Evolutionary conservation across 2,329 filamentous ascomycete species (phyloP), one percentile per base, ranked within the genome.

Genomic region (Penicillium verrucosum): DNA sequence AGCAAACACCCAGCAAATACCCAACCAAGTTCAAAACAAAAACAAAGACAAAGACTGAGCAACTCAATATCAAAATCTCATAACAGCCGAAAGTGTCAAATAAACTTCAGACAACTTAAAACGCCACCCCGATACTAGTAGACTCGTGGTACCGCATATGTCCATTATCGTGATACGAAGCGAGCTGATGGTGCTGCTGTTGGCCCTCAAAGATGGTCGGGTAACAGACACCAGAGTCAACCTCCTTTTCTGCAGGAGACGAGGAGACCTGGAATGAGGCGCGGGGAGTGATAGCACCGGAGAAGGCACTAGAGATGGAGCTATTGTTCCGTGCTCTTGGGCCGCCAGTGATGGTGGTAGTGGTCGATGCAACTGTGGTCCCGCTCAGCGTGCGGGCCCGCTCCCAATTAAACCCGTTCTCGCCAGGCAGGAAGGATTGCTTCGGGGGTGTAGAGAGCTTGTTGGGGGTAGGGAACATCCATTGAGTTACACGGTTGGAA

Each of bases 381-480:
- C 69, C 70, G 51, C 73, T 76, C 16, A 74, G 46, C 1, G 70
- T 74, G 27, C 71, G 73, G 48, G 65, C 63, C 45, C 65, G 66
- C 34, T 69, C 65, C 61, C 67, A 62, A n/a, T 50, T 51, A 18
- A 64, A 66, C 12, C 55, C 61, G 25, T 61, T 61, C n/a, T 61
- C 54, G 16, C 53, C 58, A 16, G 63, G 50, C 27, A 64, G 58
- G 12, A 61, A 63, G 6, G 58, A 46, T 38, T 55, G 44, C 23
- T 58, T 57, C 10, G 54, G 56, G 9, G 57, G 49, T 5, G 51
- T 18, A 30, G 49, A 47, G 38, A 52, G 29, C 14, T 65, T 63
- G 40, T n/a, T 58, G 43, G 40, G 58, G 18, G 60, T 55, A 30
- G 67, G 65, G 49, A 67, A 67, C 40, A 71, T 65, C 70, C 70